Base-by-base conservation (phyloP, 106 monocot species). In the Dendrobium nobile region DNA sequence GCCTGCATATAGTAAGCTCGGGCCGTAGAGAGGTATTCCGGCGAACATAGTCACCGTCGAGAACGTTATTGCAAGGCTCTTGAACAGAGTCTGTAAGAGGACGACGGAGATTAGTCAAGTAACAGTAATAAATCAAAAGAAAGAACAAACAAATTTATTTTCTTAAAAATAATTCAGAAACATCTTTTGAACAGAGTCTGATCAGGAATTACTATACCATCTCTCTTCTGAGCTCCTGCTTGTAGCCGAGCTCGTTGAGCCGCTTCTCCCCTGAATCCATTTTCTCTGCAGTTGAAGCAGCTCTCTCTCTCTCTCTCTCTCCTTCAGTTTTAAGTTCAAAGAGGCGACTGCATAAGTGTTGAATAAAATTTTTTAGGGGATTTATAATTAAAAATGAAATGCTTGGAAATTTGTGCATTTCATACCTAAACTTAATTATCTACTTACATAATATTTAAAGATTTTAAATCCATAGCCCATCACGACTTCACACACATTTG, bases 41-140 rank as follows among this genome's bases (percentile, higher is more conserved):
- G 91, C 91, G 86, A 93, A 93, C 61, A 93, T 84, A 10, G 93
- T 93, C 84, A 93, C 87, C 78, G 93, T 93, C n/a, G 93, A 93
- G 87, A 93, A 91, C 11, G 91, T 89, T 42, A 93, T 91, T 10
- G 93, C 93, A 84, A 93, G 77, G 27, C 89, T 93, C 84, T 93
- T 78, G 58, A 78, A 58, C 59, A 58, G 78, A 78, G 61, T 55
- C 78, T 78, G 58, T 16, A 17, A 7, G 64, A 22, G 5, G 64
- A 8, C n/a, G 64, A 15, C 2, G 16, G 2, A 37, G 4, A 15
- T 15, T 13, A 72, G 16, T 3, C 33, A 17, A 33, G 5, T 31
- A 68, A 27, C 5, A 58, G 5, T 58, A 58, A 58, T 19, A 45
- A 45, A 45, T 45, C 45, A 45, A 45, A 45, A 45, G 45, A 45